phyloP scores from a whole-genome alignment of 495 filamentous ascomycete species.

The Neurospora sp. region DNA sequence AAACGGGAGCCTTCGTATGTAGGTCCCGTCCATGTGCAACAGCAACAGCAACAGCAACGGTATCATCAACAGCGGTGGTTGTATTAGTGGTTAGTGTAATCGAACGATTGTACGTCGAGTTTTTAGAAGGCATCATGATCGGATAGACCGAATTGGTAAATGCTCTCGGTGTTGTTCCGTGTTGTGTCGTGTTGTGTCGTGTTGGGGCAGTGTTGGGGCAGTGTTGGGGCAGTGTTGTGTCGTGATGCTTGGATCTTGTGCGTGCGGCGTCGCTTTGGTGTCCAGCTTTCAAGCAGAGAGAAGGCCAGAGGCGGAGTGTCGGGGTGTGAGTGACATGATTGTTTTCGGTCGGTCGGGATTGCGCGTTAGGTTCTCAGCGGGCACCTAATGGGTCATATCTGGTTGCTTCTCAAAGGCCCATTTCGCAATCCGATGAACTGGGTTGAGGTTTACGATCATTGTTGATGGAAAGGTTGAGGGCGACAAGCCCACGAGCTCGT shows the following conservation, averaged over 20 bases:
- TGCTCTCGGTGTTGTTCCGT: background rate
- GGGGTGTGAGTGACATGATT: background rate
- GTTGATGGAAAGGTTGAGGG: background rate
- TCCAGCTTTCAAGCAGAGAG: too few relatives aligned
- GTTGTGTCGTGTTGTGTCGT: background rate
- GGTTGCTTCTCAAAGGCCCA: background rate
- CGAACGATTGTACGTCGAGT: background rate
- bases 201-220: background rate
- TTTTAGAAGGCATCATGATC: background rate
- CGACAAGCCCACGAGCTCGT: background rate
- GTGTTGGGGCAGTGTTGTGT: background rate
- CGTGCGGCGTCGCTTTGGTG: background rate
- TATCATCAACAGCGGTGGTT: background rate
- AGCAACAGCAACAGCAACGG: background rate
- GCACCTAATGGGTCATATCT: background rate
- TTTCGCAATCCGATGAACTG: background rate
- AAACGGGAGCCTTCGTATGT: background rate
- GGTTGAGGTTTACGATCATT: background rate
- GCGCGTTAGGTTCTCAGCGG: accelerated
- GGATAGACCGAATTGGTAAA: background rate
- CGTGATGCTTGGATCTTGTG: background rate
- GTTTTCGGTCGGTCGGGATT: background rate
- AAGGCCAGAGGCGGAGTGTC: too few relatives aligned
- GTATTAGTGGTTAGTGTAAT: background rate
- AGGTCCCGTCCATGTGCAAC: background rate